Base-by-base conservation (phyloP, 257 asterid species). In the Penstemon newberryi region DNA sequence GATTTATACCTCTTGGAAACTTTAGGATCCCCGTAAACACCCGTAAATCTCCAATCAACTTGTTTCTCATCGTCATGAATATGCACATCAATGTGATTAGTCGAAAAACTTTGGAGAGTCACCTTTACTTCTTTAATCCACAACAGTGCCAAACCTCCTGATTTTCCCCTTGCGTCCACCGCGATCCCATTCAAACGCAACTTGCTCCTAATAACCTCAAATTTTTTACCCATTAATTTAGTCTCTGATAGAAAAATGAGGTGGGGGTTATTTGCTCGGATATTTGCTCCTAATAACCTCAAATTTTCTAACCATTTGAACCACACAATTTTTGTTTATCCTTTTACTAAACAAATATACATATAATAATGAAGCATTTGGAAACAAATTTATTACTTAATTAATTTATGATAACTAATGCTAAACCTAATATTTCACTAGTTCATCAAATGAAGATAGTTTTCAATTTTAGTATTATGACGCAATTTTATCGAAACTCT, bases 321-420 rank as follows among this genome's bases (percentile, higher is more conserved):
- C 18, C 18, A 15, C 18, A 15, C 18, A 15, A 15, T 15, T 15
- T 15, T 15, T 15, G 18, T 15, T 15, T 15, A 15, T 0, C 18
- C 18, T 15, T 15, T 15, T 15, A 60, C 61, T 63, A 65, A 70
- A 40, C 45, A 55, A 69, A 61, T n/a, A 12, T 56, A 15, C 18
- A 15, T 15, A 15, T 15, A 15, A 15, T 15, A 15, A 15, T 15
- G 18, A 15, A 15, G 18, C 18, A 15, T 15, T 15, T 15, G 18
- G 18, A 15, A 15, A 15, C 18, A 15, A 15, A 15, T 15, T 15
- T 15, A 15, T 15, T 15, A 15, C 18, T 15, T 15, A 15, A 15
- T 15, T 15, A 15, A 15, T 15, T 15, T 15, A 15, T 15, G 18
- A 15, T 15, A 15, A 15, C 18, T 15, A 15, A 15, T 15, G 18